Base-by-base conservation (phyloP, 805 yeast species). In the Starmerella bombicola region DNA sequence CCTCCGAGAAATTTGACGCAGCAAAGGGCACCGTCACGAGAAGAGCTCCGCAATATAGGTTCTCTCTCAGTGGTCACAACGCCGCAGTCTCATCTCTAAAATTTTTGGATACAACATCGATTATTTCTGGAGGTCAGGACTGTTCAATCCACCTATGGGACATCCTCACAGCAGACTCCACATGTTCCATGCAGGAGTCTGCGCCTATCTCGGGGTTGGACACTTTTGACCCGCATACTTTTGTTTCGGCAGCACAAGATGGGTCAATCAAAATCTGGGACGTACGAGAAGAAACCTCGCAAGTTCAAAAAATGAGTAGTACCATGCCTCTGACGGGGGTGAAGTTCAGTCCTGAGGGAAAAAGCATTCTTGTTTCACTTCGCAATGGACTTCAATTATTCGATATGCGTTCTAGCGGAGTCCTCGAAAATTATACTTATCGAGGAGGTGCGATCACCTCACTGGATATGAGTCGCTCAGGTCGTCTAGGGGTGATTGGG, bases 141-240 rank as follows among this genome's bases (percentile, higher is more conserved):
- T 29, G 37, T n/a, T 26, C 24, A n/a, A 33, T 41, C 9, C 24
- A 35, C n/a, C 35, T 85, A 37, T 88, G 97, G 97, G 97, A 88
- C 60, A 66, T 88, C 38, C 73, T 84, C 5, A 78, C 86, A 6
- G 83, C 93, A 51, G 93, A 83, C 58, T 80, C 93, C 3, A 93
- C 86, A 3, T 67, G 95, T 44, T 95, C 84, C 55, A 84, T 84
- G 56, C 9, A 7, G 8, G 38, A 41, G 16, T 13, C 26, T 5
- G 19, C 33, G 4, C 23, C 36, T n/a, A 24, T 43, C 13, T n/a
- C 23, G 12, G 30, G 23, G 10, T 5, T 39, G 13, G 95, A 83
- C 0, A 80, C 94, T 55, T 93, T 83, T 16, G 95, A 95, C 3
- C 63, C 84, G 58, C 83, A 25, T 9, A 29, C 26, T n/a, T 45